Evolutionary conservation across 139 green algal species (phyloP).

Genomic region (Closterium sp.): DNA sequence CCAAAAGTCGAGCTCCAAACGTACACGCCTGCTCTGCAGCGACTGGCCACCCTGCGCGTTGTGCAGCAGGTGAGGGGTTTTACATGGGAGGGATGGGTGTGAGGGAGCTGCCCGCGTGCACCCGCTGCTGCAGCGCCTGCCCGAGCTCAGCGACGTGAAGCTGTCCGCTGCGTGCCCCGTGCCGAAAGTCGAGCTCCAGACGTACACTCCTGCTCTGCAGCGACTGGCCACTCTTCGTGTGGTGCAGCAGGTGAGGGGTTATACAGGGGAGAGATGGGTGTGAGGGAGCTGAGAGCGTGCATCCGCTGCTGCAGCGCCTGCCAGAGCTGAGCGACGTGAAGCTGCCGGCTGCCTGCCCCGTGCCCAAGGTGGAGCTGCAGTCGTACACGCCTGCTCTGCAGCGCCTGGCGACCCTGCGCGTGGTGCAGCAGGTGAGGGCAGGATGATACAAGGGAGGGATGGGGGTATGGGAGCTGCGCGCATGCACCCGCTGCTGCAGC

Average conservation of each 20-base stretch:
- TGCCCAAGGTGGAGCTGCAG: slow-evolving; percentile 65
- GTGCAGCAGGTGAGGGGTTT: slow-evolving; percentile 80
- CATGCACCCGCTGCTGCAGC: slow-evolving; percentile 74
- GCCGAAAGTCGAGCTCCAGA: slow-evolving; percentile 60
- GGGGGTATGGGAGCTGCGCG: too few relatives aligned
- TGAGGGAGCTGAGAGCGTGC: slow-evolving; percentile 55
- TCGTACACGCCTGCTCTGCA: slow-evolving; percentile 46
- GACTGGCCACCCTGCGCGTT: slow-evolving; percentile 79
- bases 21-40: slow-evolving; percentile 45
- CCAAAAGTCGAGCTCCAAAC: slow-evolving; percentile 60
- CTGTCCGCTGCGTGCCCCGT: slow-evolving; percentile 65
- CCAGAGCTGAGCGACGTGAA: slow-evolving; percentile 22
- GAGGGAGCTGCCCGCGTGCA: slow-evolving; percentile 47
- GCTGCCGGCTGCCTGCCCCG: slow-evolving; percentile 60
- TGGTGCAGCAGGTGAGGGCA: slow-evolving; percentile 87
- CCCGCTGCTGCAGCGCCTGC: slow-evolving; percentile 75
- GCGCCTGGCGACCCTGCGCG: slow-evolving; percentile 76
- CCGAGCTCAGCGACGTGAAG: slow-evolving; percentile 27
- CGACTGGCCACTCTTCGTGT: slow-evolving; percentile 80
- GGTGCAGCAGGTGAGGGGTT: slow-evolving; percentile 81
- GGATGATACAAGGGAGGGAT: too few relatives aligned
- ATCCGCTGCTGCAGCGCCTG: slow-evolving; percentile 70
- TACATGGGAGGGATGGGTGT: too few relatives aligned
- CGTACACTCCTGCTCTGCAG: slow-evolving; percentile 46
- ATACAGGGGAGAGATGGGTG: background rate